Percentiles rank a stretch among this genome's conserved stretches.
phyloP scores from a whole-genome alignment of 192 early-diverging fungal species.

The Diversispora eburnea region DNA sequence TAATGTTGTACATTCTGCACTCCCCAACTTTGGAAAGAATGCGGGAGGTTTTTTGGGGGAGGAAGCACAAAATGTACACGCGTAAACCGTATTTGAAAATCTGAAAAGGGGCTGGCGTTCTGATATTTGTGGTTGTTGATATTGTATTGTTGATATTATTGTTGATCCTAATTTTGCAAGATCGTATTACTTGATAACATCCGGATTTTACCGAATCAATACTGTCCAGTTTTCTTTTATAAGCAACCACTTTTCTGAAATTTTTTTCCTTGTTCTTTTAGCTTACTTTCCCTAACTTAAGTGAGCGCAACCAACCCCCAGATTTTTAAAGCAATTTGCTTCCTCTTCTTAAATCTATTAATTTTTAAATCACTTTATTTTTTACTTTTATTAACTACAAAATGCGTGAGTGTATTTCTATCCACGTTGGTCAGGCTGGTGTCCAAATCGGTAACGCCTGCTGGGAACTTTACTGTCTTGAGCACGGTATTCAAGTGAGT shows the following conservation, averaged over 20 bases:
- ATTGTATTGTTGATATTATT: neutral
- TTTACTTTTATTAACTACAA: neutral
- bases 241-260: neutral
- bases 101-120: neutral
- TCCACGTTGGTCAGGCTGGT: slow-evolving; percentile 93
- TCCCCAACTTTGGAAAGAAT: too few species aligned
- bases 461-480: slow-evolving; percentile 96
- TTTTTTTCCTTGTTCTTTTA: slow-evolving; percentile 27
- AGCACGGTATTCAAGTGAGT: slow-evolving; percentile 85
- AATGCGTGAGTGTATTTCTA: slow-evolving; percentile 76
- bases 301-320: slow-evolving; percentile 28
- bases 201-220: neutral
- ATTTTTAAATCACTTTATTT: neutral
- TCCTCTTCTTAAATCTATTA: slow-evolving; percentile 15
- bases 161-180: neutral
- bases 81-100: too few species aligned
- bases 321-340: neutral
- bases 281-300: slow-evolving; percentile 31
- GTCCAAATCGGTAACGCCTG: slow-evolving; percentile 99
- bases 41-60: too few species aligned
- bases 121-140: too few species aligned
- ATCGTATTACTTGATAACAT: neutral
- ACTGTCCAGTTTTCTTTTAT: slow-evolving; percentile 3
- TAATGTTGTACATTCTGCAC: too few species aligned
- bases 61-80: too few species aligned